Percentiles rank a stretch among this genome's conserved stretches.
Evolutionary conservation across 2,329 filamentous ascomycete genomes (phyloP).

Genomic region (Aspergillus sp.): DNA sequence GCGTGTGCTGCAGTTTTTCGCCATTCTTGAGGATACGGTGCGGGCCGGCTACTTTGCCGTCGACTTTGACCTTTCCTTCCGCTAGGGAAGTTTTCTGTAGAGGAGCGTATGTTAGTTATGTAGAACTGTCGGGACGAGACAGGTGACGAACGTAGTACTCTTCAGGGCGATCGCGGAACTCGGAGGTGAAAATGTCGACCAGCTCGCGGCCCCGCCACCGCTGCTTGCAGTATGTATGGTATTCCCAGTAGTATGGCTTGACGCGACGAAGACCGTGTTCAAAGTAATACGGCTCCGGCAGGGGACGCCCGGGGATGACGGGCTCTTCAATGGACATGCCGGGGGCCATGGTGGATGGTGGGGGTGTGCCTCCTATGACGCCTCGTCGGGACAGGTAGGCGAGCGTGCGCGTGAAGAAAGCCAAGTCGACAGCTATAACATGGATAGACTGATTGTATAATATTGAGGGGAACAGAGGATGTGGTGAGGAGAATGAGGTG

Average conservation of each 20-base stretch:
- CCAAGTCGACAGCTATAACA: too few relatives aligned
- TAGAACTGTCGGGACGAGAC: background rate
- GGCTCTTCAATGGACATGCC: slow-evolving; percentile 8
- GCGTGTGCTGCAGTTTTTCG: slow-evolving; percentile 84
- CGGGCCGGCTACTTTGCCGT: slow-evolving; percentile 67
- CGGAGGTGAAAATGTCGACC: slow-evolving; percentile 82
- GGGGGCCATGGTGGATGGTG: background rate
- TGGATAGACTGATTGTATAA: too few relatives aligned
- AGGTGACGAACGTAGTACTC: slow-evolving; percentile 72
- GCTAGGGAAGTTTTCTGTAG: slow-evolving; percentile 70
- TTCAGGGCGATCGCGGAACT: slow-evolving; percentile 83
- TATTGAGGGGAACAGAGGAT: background rate
- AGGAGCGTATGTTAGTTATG: slow-evolving; percentile 1
- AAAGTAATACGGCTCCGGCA: slow-evolving; percentile 73
- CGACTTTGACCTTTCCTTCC: slow-evolving; percentile 73
- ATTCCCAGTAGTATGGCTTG: slow-evolving; percentile 84
- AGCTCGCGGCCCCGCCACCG: slow-evolving; percentile 81
- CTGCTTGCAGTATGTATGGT: slow-evolving; percentile 93
- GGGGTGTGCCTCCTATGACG: background rate
- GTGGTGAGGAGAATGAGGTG: background rate
- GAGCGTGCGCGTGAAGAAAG: background rate
- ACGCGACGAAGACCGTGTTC: slow-evolving; percentile 81
- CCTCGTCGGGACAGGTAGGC: background rate
- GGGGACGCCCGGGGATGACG: slow-evolving; percentile 36
- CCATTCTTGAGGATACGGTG: slow-evolving; percentile 79